A percentile compares a stretch with the other conserved stretches of the same genome.
phyloP scores from a whole-genome alignment of 768 basidiomycete genomes.

The Termitomyces sp. region DNA sequence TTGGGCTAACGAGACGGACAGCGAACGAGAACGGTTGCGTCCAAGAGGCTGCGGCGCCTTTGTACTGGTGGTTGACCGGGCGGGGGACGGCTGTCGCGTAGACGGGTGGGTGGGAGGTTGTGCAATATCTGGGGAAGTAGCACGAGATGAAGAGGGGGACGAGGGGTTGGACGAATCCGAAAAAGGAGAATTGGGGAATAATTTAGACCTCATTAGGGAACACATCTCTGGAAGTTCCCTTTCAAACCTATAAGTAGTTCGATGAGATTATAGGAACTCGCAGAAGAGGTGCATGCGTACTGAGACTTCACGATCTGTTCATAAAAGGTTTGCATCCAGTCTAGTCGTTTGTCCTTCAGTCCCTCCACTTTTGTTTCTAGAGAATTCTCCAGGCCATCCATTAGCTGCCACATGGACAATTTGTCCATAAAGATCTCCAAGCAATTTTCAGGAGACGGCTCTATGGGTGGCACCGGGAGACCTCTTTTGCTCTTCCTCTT shows the following conservation, averaged over 20 bases:
- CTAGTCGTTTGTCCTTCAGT: constrained; percentile 30
- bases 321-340: constrained; percentile 75
- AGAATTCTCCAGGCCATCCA: constrained; percentile 29
- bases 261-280: background rate
- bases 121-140: constrained; percentile 22
- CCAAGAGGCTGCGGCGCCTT: constrained; percentile 19
- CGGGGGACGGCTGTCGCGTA: constrained; percentile 15
- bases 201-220: constrained; percentile 54
- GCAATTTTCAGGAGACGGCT: constrained; percentile 37
- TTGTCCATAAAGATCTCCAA: constrained; percentile 77
- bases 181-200: constrained; percentile 63
- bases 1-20: constrained; percentile 67
- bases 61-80: constrained; percentile 17
- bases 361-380: constrained; percentile 11
- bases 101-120: background rate
- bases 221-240: constrained; percentile 46
- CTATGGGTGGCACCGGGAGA: constrained; percentile 17
- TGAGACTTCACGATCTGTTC: constrained; percentile 60
- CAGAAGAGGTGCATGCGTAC: constrained; percentile 35
- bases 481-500: constrained; percentile 26
- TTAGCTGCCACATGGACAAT: constrained; percentile 72
- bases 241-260: constrained; percentile 43
- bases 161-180: constrained; percentile 48
- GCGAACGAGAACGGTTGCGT: constrained; percentile 50
- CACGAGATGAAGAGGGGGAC: constrained; percentile 23